phyloP scores from a whole-genome alignment of 2,329 filamentous ascomycete genomes.

The Ascochyta fabae region DNA sequence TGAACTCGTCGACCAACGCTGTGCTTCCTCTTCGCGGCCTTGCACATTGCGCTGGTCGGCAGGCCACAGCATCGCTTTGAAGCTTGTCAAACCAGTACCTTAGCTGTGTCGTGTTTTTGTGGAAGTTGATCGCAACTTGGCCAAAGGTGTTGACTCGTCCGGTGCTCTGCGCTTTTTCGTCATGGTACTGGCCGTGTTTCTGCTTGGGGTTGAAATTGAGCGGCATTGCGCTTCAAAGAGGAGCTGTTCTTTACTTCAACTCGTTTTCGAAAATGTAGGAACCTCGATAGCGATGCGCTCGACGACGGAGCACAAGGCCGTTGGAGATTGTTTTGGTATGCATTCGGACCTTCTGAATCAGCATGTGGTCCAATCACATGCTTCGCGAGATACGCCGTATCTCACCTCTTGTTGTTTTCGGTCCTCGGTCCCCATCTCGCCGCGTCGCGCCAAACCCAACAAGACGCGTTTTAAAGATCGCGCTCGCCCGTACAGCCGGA shows the following conservation, averaged over 20 bases:
- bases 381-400: background rate
- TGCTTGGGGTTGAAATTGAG: constrained; percentile 14
- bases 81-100: constrained; percentile 26
- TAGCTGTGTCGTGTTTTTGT: constrained; percentile 23
- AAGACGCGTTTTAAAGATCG: background rate
- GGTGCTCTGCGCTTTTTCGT: constrained; percentile 18
- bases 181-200: constrained; percentile 13
- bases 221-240: constrained; percentile 11
- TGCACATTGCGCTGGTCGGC: constrained; percentile 3
- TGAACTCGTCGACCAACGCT: constrained; percentile 7
- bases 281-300: background rate
- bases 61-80: constrained; percentile 12
- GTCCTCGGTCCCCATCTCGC: background rate
- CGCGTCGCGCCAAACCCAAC: background rate
- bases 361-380: constrained; percentile 8
- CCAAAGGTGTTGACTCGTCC: constrained; percentile 24
- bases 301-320: background rate
- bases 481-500: background rate
- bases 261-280: background rate
- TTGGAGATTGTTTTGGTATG: constrained; percentile 9
- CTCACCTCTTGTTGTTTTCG: background rate
- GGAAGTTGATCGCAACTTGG: constrained; percentile 27
- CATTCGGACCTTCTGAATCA: constrained; percentile 11
- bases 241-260: background rate
- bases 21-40: constrained; percentile 11